Percentiles rank a stretch among this genome's conserved stretches.
Evolutionary conservation across 2,329 filamentous ascomycete genomes (phyloP).

Genomic region (Lasiodiplodia sp.): DNA sequence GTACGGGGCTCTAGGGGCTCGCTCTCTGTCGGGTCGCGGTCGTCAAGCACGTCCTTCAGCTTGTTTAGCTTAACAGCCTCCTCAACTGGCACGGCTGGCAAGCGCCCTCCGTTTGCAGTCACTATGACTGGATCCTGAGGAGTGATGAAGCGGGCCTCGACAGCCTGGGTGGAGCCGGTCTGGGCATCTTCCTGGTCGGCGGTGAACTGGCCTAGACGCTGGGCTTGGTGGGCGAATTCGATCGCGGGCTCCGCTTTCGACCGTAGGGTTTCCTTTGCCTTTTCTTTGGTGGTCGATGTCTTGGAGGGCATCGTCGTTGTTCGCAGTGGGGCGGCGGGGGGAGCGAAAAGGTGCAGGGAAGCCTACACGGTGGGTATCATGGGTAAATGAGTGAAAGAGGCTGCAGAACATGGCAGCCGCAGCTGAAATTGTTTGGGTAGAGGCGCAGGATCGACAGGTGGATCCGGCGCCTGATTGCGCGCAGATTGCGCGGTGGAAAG

Average conservation of each 20-base stretch:
- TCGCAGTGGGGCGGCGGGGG: not conserved
- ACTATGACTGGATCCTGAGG: slow-evolving; percentile 75
- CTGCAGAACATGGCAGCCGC: not conserved
- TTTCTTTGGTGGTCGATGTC: slow-evolving; percentile 24
- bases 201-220: slow-evolving; percentile 52
- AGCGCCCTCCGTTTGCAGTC: slow-evolving; percentile 69
- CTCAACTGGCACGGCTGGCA: slow-evolving; percentile 72
- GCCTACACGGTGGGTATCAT: not conserved
- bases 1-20: slow-evolving; percentile 39
- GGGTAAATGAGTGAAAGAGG: not conserved
- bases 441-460: not conserved
- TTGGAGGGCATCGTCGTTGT: slow-evolving; percentile 20
- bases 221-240: slow-evolving; percentile 68
- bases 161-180: slow-evolving; percentile 60
- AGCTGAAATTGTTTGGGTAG: not conserved
- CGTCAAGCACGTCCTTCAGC: slow-evolving; percentile 61
- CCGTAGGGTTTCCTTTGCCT: slow-evolving; percentile 33
- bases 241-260: slow-evolving; percentile 52
- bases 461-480: not conserved
- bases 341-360: not conserved
- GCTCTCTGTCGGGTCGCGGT: slow-evolving; percentile 43
- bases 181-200: slow-evolving; percentile 49
- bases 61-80: slow-evolving; percentile 76
- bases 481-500: slow-evolving; percentile 8
- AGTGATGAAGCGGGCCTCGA: slow-evolving; percentile 69